These are phyloP conservation scores for Colletotrichum sp. DNA, from an alignment of 2,329 filamentous ascomycete genomes.

Conservation along the genomic window DNA sequence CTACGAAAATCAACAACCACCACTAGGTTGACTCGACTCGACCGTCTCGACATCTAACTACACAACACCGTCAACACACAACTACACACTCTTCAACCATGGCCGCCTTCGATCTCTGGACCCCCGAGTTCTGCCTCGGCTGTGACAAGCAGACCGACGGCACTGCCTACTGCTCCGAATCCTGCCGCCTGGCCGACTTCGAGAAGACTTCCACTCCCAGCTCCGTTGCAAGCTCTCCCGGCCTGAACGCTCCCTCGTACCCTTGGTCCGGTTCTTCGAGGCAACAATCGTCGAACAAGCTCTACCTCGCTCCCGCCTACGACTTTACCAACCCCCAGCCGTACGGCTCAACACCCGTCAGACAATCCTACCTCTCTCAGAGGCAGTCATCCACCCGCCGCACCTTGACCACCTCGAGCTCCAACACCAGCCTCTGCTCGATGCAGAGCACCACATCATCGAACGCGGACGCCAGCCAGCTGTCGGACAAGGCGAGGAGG, in stretches of 20 bases:
- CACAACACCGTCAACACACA: not conserved
- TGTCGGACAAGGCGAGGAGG: slow-evolving; percentile 78
- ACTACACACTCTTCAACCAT: not conserved
- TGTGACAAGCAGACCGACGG: slow-evolving; percentile 89
- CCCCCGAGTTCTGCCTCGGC: slow-evolving; percentile 90
- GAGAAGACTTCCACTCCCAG: slow-evolving; percentile 70
- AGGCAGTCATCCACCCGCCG: slow-evolving; percentile 29
- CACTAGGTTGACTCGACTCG: not conserved
- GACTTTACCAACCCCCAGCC: slow-evolving; percentile 72
- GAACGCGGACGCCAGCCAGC: slow-evolving; percentile 54
- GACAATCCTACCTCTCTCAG: slow-evolving; percentile 42
- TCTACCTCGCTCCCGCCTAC: slow-evolving; percentile 77
- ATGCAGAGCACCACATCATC: slow-evolving; percentile 68
- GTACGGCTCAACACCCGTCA: slow-evolving; percentile 56
- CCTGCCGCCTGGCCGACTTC: slow-evolving; percentile 86
- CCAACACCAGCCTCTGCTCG: slow-evolving; percentile 84
- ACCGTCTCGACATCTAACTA: not conserved
- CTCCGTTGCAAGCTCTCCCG: slow-evolving; percentile 64
- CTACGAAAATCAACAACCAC: not conserved
- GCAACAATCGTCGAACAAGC: slow-evolving; percentile 45
- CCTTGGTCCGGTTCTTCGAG: slow-evolving; percentile 46
- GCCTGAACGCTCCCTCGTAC: slow-evolving; percentile 55
- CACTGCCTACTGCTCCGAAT: slow-evolving; percentile 89
- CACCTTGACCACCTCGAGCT: slow-evolving; percentile 72
- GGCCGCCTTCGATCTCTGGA: slow-evolving; percentile 64